Evolutionary conservation across 371 early-diverging fungal species (phyloP), one percentile per base, ranked within the genome.

Genomic region (Homolaphlyctis polyrhiza): DNA sequence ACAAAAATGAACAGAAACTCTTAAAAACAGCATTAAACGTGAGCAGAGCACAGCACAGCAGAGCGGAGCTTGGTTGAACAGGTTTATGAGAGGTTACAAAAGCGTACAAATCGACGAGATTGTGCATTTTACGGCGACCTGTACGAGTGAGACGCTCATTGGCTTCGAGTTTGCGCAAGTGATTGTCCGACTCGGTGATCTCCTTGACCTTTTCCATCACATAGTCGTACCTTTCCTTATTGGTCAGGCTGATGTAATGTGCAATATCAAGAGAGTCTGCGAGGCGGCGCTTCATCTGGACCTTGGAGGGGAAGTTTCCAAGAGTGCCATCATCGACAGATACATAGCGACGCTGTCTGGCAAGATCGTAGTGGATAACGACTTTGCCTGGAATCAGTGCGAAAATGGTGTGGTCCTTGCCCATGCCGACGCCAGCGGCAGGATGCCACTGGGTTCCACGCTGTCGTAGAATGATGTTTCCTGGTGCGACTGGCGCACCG

Each of bases 401-500:
- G 73, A 73, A 93, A 51, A 96, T 71, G 18, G 97, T 97, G 75
- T 92, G 93, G 76, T 95, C 97, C 66, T 88, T 87, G 59, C 95
- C 95, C 70, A 92, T 87, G 16, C 90, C 92, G 51, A 95, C 89
- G 81, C 88, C 93, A 86, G 87, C 87, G 11, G 95, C 96, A 1
- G 95, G 87, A 64, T 91, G 91, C 78, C 94, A 94, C 64, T 87
- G 76, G 39, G 93, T 93, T 5, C 98, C 98, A 57, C 94, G 82
- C 72, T 97, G 97, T 60, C 95, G 87, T 52, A 95, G 86, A 64
- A 97, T 87, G 65, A 97, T 94, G 70, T 92, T 89, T 27, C 96
- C 96, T 3, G 95, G 88, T 1, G 61, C 51, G 48, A 79, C 78
- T 23, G 34, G n/a, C 14, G 75, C 79, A 71, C 91, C 91, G 74